Conservation (phyloP, 129 eudicot genomes). For the Flaveria brownii region DNA sequence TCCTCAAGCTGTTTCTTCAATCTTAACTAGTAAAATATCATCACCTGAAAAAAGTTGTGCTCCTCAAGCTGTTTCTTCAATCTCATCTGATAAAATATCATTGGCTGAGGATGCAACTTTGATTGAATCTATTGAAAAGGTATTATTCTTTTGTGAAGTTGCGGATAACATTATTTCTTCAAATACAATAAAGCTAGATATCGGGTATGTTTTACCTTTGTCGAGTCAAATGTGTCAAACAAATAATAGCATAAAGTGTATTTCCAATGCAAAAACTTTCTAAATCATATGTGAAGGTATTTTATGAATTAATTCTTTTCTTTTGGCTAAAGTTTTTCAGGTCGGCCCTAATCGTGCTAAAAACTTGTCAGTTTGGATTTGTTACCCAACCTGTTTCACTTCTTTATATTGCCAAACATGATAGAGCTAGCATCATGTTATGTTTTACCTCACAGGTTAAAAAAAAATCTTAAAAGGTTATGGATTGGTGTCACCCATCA, state of each 20-base stretch:
- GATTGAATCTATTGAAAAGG: slow-evolving; percentile 14
- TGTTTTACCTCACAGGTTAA: background rate
- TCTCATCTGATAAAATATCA: slow-evolving; percentile 45
- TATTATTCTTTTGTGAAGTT: background rate
- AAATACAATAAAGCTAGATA: background rate
- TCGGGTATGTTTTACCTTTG: background rate
- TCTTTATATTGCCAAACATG: background rate
- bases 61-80: slow-evolving; percentile 26
- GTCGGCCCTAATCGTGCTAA: background rate
- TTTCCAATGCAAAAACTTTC: background rate
- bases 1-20: slow-evolving; percentile 18
- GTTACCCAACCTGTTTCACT: background rate
- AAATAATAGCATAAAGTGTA: background rate
- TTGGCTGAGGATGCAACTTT: slow-evolving; percentile 46
- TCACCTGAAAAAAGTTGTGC: slow-evolving; percentile 24
- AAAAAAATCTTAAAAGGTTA: background rate
- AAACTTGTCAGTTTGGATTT: background rate
- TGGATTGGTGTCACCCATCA: background rate
- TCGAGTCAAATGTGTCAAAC: background rate
- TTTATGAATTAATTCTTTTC: background rate
- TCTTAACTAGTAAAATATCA: too few relatives aligned
- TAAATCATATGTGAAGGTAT: background rate
- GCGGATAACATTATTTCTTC: background rate
- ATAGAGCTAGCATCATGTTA: background rate
- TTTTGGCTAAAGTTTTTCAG: background rate